Percentiles rank a stretch among this genome's conserved stretches.
Evolutionary conservation across 179 eudicot species (phyloP).

Genomic region (Sideroxylon spinosum): DNA sequence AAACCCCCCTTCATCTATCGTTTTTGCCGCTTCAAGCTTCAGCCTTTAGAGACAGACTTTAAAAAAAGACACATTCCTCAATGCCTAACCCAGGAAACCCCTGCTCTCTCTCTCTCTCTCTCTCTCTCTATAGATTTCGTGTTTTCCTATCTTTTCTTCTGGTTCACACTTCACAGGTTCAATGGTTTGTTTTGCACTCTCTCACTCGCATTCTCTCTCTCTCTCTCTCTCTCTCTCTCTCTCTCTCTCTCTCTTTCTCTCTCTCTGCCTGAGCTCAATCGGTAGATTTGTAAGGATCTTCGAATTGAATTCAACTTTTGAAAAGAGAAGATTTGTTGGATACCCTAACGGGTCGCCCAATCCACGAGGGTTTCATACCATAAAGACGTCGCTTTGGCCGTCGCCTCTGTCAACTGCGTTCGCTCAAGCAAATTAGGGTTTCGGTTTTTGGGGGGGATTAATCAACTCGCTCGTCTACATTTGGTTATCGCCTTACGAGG

Average conservation of each 20-base stretch:
- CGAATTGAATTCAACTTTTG: neutral
- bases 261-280: slow-evolving; percentile 17
- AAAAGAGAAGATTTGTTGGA: neutral
- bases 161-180: too few species aligned
- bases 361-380: neutral
- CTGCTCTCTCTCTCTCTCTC: neutral
- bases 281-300: neutral
- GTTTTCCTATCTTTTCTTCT: neutral
- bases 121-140: slow-evolving; percentile 1
- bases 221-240: too few species aligned
- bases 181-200: neutral
- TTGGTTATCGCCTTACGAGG: slow-evolving; percentile 3
- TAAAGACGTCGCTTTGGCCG: neutral
- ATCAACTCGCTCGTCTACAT: neutral
- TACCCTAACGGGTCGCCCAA: neutral
- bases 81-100: neutral
- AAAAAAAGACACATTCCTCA: slow-evolving; percentile 2
- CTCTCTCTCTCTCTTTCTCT: neutral
- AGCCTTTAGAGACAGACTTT: too few species aligned
- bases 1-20: too few species aligned
- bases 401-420: slow-evolving; percentile 15
- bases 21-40: too few species aligned
- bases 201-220: too few species aligned
- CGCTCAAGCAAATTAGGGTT: slow-evolving; percentile 16
- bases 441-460: neutral